phyloP scores from a whole-genome alignment of 805 yeast genomes.

The Candida ficus region DNA sequence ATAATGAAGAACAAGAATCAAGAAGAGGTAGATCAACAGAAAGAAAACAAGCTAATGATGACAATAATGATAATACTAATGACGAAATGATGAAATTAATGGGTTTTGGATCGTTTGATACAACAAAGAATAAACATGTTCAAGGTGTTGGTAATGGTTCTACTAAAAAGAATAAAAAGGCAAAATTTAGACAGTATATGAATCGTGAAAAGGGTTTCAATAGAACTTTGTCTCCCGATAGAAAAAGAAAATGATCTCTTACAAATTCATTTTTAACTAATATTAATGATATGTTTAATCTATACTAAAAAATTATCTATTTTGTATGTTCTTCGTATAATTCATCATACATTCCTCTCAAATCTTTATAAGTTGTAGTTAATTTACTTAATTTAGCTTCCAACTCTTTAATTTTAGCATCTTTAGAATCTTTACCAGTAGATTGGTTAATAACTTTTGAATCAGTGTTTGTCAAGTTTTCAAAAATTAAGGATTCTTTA shows the following conservation, averaged over 20 bases:
- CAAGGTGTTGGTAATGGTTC: constrained; percentile 42
- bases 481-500: constrained; percentile 48
- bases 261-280: too few relatives aligned
- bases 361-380: constrained; percentile 54
- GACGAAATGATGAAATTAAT: constrained; percentile 39
- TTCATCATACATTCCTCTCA: constrained; percentile 56
- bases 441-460: constrained; percentile 29
- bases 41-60: constrained; percentile 4
- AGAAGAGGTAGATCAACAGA: constrained; percentile 25
- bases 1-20: constrained; percentile 3
- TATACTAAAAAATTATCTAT: too few relatives aligned
- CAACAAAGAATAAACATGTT: constrained; percentile 56
- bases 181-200: constrained; percentile 56
- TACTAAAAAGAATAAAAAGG: constrained; percentile 32
- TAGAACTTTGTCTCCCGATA: constrained; percentile 48
- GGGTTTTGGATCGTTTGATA: constrained; percentile 54
- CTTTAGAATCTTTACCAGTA: constrained; percentile 18
- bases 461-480: constrained; percentile 34
- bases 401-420: constrained; percentile 31
- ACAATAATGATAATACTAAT: constrained; percentile 9
- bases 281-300: too few relatives aligned
- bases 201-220: constrained; percentile 53
- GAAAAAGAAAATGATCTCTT: constrained; percentile 11
- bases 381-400: constrained; percentile 43
- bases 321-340: constrained; percentile 36